Evolutionary conservation across 179 eudicot species (phyloP).

Genomic region (Drosera spatulata): DNA sequence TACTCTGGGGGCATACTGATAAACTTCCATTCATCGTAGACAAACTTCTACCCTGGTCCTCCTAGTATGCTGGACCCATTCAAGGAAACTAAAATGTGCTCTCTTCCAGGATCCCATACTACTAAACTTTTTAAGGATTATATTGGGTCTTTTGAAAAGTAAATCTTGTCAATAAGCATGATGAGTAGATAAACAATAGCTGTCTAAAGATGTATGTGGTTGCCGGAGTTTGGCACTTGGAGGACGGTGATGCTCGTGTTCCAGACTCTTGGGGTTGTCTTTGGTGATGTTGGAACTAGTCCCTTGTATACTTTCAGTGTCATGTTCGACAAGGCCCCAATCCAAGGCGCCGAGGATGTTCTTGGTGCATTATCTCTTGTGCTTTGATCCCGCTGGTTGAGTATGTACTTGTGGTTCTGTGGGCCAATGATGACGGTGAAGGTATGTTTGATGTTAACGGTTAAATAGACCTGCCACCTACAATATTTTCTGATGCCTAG

Average conservation of each 20-base stretch:
- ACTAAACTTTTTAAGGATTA: too few relatives aligned
- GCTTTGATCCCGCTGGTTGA: conserved; percentile 68
- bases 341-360: conserved; percentile 72
- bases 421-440: conserved; percentile 99
- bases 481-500: not conserved
- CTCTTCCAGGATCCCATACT: too few relatives aligned
- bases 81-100: too few relatives aligned
- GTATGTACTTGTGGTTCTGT: conserved; percentile 76
- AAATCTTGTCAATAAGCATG: too few relatives aligned
- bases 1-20: too few relatives aligned
- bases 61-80: too few relatives aligned
- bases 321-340: conserved; percentile 92
- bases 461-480: too few relatives aligned
- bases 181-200: too few relatives aligned
- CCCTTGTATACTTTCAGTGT: conserved; percentile 92
- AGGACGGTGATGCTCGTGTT: conserved; percentile 51
- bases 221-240: conserved; percentile 74
- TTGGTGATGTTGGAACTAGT: conserved; percentile 98
- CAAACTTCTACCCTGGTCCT: too few relatives aligned
- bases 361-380: conserved; percentile 91
- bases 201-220: not conserved
- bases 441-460: conserved; percentile 33
- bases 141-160: too few relatives aligned
- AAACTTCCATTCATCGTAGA: too few relatives aligned
- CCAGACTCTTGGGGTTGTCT: conserved; percentile 90